Base-by-base conservation (phyloP, 345 rosid genomes). In the Euclidium syriacum region DNA sequence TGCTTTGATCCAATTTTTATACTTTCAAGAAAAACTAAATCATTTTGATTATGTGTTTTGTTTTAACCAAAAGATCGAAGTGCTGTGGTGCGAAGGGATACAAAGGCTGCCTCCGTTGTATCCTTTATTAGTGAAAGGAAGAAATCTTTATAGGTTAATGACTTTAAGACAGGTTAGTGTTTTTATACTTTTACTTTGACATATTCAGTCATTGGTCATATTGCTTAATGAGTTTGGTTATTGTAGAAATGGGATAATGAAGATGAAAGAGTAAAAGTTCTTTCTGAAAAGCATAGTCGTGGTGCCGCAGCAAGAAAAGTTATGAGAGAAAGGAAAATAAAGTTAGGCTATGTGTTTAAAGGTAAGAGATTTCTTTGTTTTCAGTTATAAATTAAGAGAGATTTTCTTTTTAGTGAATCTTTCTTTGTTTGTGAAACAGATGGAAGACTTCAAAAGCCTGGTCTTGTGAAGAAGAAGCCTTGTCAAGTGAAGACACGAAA, bases 31-130 rank as follows among this genome's bases (percentile, higher is more conserved):
- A n/a, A n/a, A n/a, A n/a, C n/a, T n/a, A n/a, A n/a, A n/a, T n/a
- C n/a, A n/a, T n/a, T n/a, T n/a, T n/a, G n/a, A n/a, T n/a, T n/a
- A n/a, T n/a, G n/a, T n/a, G n/a, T n/a, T n/a, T n/a, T n/a, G n/a
- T n/a, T n/a, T n/a, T n/a, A n/a, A n/a, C n/a, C n/a, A n/a, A n/a
- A 52, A 86, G 88, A 73, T 85, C 65, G 86, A 85, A 78, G 82
- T 86, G 48, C 70, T 83, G 24, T 86, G 90, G 90, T 80, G 81
- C 54, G 74, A 72, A 44, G 90, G 87, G 51, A 53, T 29, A 11
- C 79, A 77, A 58, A 66, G 59, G 68, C 40, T 86, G 73, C 80
- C 80, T 49, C 76, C 89, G 24, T 70, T 83, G 57, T 75, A 66
- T 71, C 89, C 89, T 27, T 68, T 86, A 72, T 80, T 81, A 49